phyloP scores from a whole-genome alignment of 2,329 filamentous ascomycete species.

The Ascochyta clinopodiicola region DNA sequence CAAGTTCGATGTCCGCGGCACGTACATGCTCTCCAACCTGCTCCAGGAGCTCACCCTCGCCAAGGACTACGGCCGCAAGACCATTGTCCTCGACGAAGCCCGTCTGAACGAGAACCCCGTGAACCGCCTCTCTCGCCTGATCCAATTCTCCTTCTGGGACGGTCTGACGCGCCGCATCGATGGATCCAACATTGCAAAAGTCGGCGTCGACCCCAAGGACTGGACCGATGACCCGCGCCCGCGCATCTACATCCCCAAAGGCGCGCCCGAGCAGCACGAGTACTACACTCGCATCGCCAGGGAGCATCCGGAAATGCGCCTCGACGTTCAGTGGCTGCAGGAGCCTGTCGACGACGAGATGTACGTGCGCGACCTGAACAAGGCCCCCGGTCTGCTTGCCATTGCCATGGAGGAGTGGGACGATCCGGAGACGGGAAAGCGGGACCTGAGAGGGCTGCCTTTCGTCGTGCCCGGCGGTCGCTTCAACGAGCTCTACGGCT shows the following conservation, averaged over 20 bases:
- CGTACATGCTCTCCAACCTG: constrained; percentile 96
- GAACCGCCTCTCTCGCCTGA: constrained; percentile 81
- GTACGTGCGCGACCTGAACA: constrained; percentile 81
- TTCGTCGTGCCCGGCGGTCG: constrained; percentile 97
- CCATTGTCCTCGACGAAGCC: constrained; percentile 89
- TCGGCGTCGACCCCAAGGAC: constrained; percentile 90
- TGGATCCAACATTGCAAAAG: constrained; percentile 82
- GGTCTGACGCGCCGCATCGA: constrained; percentile 90
- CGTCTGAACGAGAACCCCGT: constrained; percentile 96
- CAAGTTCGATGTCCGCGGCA: constrained; percentile 89
- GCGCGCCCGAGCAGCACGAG: constrained; percentile 84
- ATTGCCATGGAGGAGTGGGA: constrained; percentile 81
- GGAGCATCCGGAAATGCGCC: constrained; percentile 79
- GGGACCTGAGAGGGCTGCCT: constrained; percentile 77
- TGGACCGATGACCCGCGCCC: constrained; percentile 90
- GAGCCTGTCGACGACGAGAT: constrained; percentile 77
- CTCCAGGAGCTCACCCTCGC: constrained; percentile 93
- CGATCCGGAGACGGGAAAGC: constrained; percentile 71
- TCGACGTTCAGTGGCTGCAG: constrained; percentile 84
- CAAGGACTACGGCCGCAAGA: constrained; percentile 85
- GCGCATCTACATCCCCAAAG: constrained; percentile 86
- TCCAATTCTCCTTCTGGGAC: constrained; percentile 91
- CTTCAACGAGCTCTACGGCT: constrained; percentile 98
- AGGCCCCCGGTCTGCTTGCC: constrained; percentile 86
- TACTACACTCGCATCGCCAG: constrained; percentile 85